Evolutionary conservation across 1,139 yeast genomes (phyloP).

Genomic region (Komagataea norvegica): DNA sequence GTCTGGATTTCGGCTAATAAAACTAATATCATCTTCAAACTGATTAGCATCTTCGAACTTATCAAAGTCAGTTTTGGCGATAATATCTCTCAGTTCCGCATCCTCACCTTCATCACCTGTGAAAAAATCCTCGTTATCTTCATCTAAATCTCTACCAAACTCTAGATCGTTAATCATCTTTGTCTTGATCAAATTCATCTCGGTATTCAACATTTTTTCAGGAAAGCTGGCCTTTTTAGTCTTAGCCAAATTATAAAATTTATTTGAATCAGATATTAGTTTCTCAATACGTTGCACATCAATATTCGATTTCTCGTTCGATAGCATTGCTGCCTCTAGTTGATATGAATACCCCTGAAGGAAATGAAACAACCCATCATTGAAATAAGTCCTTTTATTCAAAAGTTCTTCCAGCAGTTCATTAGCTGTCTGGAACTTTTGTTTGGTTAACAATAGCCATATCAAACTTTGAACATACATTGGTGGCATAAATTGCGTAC

Average conservation of each 20-base stretch:
- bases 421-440: constrained; percentile 15
- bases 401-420: constrained; percentile 20
- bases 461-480: constrained; percentile 12
- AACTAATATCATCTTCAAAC: not conserved
- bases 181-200: constrained; percentile 10
- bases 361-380: constrained; percentile 22
- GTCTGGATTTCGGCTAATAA: not conserved
- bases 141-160: constrained; percentile 2
- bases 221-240: constrained; percentile 13
- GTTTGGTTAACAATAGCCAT: constrained; percentile 20
- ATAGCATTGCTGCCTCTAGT: constrained; percentile 15
- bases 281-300: constrained; percentile 12
- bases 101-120: not conserved
- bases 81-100: not conserved
- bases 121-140: not conserved
- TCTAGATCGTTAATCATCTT: constrained; percentile 8
- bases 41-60: not conserved
- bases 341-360: constrained; percentile 22
- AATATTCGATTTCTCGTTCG: not conserved
- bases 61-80: not conserved
- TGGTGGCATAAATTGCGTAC: constrained; percentile 14
- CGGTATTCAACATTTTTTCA: constrained; percentile 15
- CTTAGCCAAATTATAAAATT: constrained; percentile 10
- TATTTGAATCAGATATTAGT: constrained; percentile 12
- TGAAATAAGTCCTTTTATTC: constrained; percentile 15